phyloP scores from a whole-genome alignment of 73 alveolate species.

The Uronychia binucleata region DNA sequence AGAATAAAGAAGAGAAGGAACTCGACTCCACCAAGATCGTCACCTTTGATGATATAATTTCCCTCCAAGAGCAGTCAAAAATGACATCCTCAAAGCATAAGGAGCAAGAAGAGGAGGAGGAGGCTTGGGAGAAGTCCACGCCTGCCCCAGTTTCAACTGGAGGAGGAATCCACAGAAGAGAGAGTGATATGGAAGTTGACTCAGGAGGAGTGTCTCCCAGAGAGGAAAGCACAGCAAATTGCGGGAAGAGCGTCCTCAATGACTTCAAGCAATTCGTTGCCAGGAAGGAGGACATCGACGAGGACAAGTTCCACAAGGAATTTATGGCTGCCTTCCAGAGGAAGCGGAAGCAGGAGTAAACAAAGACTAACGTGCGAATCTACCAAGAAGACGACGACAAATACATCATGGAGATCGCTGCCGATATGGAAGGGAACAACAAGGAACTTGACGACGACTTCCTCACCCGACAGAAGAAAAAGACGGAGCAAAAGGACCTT shows the following conservation, averaged over 20 bases:
- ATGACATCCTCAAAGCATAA: not conserved
- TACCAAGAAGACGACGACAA: constrained; percentile 87
- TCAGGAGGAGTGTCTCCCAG: constrained; percentile 4
- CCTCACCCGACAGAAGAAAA: constrained; percentile 79
- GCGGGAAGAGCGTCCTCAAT: constrained; percentile 7
- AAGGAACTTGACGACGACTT: constrained; percentile 84
- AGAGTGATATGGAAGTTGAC: constrained; percentile 1
- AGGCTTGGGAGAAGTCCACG: constrained; percentile 35
- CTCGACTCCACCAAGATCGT: constrained; percentile 32
- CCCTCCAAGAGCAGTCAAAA: not conserved
- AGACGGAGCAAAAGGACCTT: constrained; percentile 81
- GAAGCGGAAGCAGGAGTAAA: constrained; percentile 63
- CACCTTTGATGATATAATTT: not conserved
- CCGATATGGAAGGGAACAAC: constrained; percentile 42
- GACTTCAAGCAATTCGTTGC: constrained; percentile 15
- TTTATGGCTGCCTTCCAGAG: constrained; percentile 47
- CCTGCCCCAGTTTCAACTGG: constrained; percentile 2
- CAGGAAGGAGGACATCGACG: constrained; percentile 46
- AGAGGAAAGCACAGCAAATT: constrained; percentile 24
- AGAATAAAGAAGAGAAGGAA: constrained; percentile 52
- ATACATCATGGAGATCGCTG: constrained; percentile 79
- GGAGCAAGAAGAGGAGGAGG: constrained; percentile 31
- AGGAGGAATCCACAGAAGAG: constrained; percentile 14
- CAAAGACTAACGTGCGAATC: constrained; percentile 44
- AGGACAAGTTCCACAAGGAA: constrained; percentile 41